Evolutionary conservation across 2,329 filamentous ascomycete species (phyloP).

Genomic region (Westerdykella ornata): DNA sequence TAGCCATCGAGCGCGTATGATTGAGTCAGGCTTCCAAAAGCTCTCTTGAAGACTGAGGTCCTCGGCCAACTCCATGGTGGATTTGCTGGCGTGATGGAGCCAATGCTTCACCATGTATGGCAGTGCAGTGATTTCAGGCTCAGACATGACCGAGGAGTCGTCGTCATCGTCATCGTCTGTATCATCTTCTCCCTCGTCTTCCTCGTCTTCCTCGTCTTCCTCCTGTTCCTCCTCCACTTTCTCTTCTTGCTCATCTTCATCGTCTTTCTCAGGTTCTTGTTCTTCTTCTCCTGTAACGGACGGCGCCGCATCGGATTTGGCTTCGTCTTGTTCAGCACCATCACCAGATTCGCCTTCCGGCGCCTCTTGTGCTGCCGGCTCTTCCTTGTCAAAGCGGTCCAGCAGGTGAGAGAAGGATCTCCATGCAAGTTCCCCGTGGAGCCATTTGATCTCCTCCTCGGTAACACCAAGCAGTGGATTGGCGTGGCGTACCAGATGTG

Average conservation of each 20-base stretch:
- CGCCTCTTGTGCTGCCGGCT: not conserved
- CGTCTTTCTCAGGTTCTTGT: not conserved
- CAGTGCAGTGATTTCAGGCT: constrained; percentile 1
- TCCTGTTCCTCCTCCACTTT: constrained; percentile 1
- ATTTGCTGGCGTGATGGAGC: constrained; percentile 6
- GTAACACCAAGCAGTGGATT: constrained; percentile 1
- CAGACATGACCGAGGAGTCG: not conserved
- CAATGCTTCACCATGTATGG: constrained; percentile 7
- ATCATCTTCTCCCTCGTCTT: constrained; percentile 1
- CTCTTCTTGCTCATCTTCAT: not conserved
- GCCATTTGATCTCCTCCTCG: constrained; percentile 6
- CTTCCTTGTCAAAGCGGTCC: constrained; percentile 1
- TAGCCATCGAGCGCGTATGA: constrained; percentile 3
- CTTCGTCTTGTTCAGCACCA: not conserved
- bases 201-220: constrained; percentile 1
- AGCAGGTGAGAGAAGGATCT: constrained; percentile 2
- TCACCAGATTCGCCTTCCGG: not conserved
- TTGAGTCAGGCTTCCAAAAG: constrained; percentile 1
- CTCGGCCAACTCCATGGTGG: constrained; percentile 3
- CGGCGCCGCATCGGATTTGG: not conserved
- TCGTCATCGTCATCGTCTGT: constrained; percentile 3
- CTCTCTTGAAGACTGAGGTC: constrained; percentile 1
- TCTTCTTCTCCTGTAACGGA: not conserved
- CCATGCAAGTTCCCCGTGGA: constrained; percentile 4
- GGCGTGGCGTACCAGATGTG: constrained; percentile 3